Evolutionary conservation across 148 eudicot species (phyloP), one percentile per base, ranked within the genome.

Genomic region (Persicaria tinctoria): DNA sequence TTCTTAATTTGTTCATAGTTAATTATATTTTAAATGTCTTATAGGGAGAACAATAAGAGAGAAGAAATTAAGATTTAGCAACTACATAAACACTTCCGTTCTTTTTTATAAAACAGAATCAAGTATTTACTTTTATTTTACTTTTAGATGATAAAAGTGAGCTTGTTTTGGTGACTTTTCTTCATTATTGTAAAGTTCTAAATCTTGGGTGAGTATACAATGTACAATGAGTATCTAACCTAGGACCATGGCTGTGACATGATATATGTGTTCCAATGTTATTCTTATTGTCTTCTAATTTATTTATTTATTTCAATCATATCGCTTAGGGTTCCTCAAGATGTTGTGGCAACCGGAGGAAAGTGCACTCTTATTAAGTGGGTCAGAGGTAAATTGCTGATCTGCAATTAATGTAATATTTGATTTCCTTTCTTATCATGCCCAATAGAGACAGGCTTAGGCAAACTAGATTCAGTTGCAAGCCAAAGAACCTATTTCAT

Each of bases 261-360:
- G 53, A 70, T 48, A 8, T 46, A 11, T 3, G 7, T 17, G 66
- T 60, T 60, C 23, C 32, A 70, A 17, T 5, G 20, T 6, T 75
- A 14, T 72, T 47, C n/a, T 48, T 41, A 8, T 18, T 70, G 4
- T 76, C 18, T 71, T 71, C 55, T 50, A 8, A 74, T 59, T 41
- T 38, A 7, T 62, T 41, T 11, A 32, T 32, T 0, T 32, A 32
- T 78, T 5, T 49, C 41, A 18, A 18, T 18, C 68, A 27, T 64
- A 73, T 78, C 48, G 47, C 69, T 47, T 75, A 93, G 99, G 97
- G 92, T 96, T 73, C 97, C 97, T 44, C 99, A 96, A 79, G 99
- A 96, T 74, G 89, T 89, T 68, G 89, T 92, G 32, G 88, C 97
- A 53, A 92, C 97, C n/a, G 99, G 99, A 77, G 99, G 99, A 76